Evolutionary conservation across 306 rosid species (phyloP), one percentile per base, ranked within the genome.

Genomic region (Corylus heterophylla): DNA sequence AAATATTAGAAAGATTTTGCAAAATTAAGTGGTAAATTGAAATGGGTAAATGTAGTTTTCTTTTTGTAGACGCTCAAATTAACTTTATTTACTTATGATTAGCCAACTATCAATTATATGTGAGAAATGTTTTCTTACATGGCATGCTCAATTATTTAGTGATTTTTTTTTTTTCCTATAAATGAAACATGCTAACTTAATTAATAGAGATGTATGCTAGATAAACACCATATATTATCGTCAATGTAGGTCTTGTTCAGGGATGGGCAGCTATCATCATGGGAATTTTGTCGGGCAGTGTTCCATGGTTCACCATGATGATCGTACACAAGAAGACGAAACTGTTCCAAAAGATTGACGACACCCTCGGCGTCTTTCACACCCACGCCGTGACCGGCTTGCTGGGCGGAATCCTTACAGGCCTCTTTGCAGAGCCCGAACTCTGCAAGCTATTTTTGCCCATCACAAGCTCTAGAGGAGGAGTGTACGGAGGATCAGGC

Each of bases 291-390:
- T 88, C 91, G 16, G 91, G 93, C 12, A 87, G 91, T 45, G 85
- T 89, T 2, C 93, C 93, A 73, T 87, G 93, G 93, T 86, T 47
- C 82, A 80, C 79, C 44, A 89, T 89, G 93, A 89, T 89, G 93
- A 56, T 89, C 2, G 25, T 89, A 1, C 89, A 90, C 18, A 89
- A 86, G 74, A 89, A 76, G 78, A 8, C 84, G 10, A 54, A 64
- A 59, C 0, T 89, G 3, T 77, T 89, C 20, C 67, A 81, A 51
- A 69, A 29, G 27, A 86, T 89, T 13, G 93, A 89, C 29, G 93
- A 89, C 87, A 89, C 93, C 2, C 87, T 89, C 0, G 91, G 89
- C 0, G 93, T 86, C 51, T 77, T 89, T 79, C 93, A 89, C 82
- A 89, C 93, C 47, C 90, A 90, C 18, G 93, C 93, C 0, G 91